phyloP scores from a whole-genome alignment of 2,329 filamentous ascomycete species.

The Cytospora paraplurivora region DNA sequence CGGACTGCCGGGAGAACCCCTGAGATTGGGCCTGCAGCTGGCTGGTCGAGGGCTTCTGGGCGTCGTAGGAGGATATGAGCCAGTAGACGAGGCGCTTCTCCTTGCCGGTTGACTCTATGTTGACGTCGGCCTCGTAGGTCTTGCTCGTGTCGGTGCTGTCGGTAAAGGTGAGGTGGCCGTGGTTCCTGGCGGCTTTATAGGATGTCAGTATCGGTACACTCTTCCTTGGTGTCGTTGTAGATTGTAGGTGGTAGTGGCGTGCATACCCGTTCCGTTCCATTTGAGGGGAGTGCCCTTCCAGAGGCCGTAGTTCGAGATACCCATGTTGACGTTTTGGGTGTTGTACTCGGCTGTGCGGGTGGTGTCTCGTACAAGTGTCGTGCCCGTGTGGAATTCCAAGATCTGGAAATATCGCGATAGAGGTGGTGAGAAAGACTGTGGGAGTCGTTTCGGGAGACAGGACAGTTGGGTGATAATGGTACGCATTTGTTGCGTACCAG shows the following conservation, averaged over 20 bases:
- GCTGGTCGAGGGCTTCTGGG: conserved; percentile 34
- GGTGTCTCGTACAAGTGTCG: background rate
- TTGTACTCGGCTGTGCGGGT: background rate
- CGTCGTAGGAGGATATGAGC: conserved; percentile 46
- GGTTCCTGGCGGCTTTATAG: conserved; percentile 16
- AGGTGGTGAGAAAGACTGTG: background rate
- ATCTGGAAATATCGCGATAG: background rate
- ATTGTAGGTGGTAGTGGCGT: background rate
- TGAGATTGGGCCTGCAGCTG: conserved; percentile 26
- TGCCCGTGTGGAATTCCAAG: background rate
- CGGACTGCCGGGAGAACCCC: conserved; percentile 28
- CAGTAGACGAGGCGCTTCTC: conserved; percentile 49
- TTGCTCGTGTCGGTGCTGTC: conserved; percentile 22
- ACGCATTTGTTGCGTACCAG: background rate
- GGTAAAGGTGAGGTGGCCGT: conserved; percentile 32
- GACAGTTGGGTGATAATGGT: background rate
- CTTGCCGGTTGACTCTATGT: conserved; percentile 32
- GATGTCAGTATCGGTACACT: conserved; percentile 1
- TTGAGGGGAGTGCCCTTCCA: conserved; percentile 31
- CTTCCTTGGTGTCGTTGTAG: background rate
- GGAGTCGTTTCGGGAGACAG: background rate
- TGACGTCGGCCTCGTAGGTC: conserved; percentile 31
- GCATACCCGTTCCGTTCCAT: conserved; percentile 28
- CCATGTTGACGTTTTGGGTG: conserved; percentile 24
- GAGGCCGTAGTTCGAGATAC: conserved; percentile 31